phyloP scores from a whole-genome alignment of 306 rosid genomes.

The Dalbergia oliveri region DNA sequence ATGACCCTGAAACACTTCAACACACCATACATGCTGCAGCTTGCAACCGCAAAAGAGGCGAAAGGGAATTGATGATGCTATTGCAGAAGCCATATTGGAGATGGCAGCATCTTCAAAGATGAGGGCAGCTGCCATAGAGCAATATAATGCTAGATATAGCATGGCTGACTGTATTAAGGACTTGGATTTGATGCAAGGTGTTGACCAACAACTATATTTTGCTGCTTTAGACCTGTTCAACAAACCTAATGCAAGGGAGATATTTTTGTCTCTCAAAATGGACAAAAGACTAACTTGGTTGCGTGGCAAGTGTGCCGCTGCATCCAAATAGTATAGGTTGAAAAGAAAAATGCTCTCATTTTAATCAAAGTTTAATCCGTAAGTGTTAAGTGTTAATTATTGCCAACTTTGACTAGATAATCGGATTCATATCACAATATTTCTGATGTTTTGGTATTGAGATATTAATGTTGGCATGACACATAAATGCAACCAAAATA shows the following conservation, averaged over 20 bases:
- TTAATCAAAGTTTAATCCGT: not conserved
- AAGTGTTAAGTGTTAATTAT: not conserved
- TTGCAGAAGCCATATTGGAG: slow-evolving; percentile 76
- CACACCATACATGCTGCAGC: slow-evolving; percentile 53
- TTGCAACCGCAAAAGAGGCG: slow-evolving; percentile 69
- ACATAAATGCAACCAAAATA: not conserved
- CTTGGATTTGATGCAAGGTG: slow-evolving; percentile 68
- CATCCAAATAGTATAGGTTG: slow-evolving; percentile 44
- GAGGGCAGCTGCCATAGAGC: slow-evolving; percentile 68
- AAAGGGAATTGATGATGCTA: slow-evolving; percentile 68
- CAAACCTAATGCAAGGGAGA: slow-evolving; percentile 72
- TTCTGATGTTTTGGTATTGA: not conserved
- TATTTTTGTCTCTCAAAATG: slow-evolving; percentile 71
- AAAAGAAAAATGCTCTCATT: slow-evolving; percentile 3
- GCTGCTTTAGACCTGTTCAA: slow-evolving; percentile 76
- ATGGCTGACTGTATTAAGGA: slow-evolving; percentile 73
- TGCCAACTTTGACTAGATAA: slow-evolving; percentile 17
- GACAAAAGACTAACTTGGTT: slow-evolving; percentile 76
- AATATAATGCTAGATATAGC: slow-evolving; percentile 58
- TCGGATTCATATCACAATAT: not conserved
- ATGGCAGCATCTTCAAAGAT: slow-evolving; percentile 85
- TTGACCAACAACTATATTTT: slow-evolving; percentile 68
- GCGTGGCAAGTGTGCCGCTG: slow-evolving; percentile 60
- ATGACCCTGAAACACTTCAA: slow-evolving; percentile 54
- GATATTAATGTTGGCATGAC: slow-evolving; percentile 4